Evolutionary conservation across 2,329 filamentous ascomycete species (phyloP), one percentile per base, ranked within the genome.

Genomic region (Trichoderma afroharzianum): DNA sequence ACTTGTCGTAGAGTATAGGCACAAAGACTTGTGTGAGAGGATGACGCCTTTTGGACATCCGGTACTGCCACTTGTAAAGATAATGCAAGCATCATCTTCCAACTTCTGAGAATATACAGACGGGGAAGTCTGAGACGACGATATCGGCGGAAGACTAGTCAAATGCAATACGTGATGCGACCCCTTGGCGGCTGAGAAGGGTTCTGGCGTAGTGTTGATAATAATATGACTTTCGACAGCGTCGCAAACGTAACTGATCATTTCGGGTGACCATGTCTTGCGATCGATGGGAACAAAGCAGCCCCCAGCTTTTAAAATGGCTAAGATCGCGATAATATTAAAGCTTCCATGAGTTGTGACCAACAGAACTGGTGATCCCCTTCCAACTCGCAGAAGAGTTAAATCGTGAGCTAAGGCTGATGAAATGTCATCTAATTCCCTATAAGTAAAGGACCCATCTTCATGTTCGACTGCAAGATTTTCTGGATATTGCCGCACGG

Each of bases 261-360:
- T 71, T 14, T 71, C 70, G 6, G 32, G 28, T 9, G 70, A 68
- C 70, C 70, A 71, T 28, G 28, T 21, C 9, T 59, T 68, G 21
- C 70, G 43, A 43, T 72, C 71, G 15, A 72, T 70, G 9, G 71
- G 71, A 43, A 72, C 66, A 63, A 69, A 70, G 15, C 57, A 69
- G 28, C 39, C 71, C 11, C 71, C 71, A 24, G 66, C 43, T 39
- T 72, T 72, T 6, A 72, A 33, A 15, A 72, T 70, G 4, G 58
- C n/a, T 12, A 72, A 50, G 15, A 72, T 72, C 0, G 71, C 71
- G 3, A 72, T 30, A 21, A 72, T 32, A 21, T 69, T 72, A 24
- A 69, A 70, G 21, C 32, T 72, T 5, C 71, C 70, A 28, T 71
- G 70, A 18, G 39, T 32, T 12, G 70, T 71, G 26, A 71, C 32